Percentiles rank a stretch among this genome's conserved stretches.
Conservation (phyloP, 2,329 filamentous ascomycete species). For the Rutstroemia sp. region DNA sequence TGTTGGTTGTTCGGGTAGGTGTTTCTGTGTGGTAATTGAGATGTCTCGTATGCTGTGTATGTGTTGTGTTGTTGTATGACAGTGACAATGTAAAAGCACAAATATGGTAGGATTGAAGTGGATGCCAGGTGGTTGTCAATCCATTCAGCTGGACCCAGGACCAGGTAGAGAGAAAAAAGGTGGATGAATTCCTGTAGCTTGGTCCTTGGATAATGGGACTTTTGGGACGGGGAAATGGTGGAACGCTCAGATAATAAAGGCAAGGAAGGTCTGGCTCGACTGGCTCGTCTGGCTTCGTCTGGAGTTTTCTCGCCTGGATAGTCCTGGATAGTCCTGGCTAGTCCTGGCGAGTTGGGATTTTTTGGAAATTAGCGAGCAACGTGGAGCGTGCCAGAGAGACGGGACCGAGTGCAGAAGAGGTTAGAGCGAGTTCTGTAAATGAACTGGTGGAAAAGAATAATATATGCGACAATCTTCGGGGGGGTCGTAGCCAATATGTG, state of each 20-base stretch:
- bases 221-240: no score
- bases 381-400: conserved; percentile 5
- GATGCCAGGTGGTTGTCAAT: neutral
- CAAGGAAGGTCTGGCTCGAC: no score
- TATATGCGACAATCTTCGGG: neutral
- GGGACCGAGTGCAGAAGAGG: neutral
- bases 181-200: no score
- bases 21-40: neutral
- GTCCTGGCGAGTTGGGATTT: neutral
- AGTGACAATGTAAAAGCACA: neutral
- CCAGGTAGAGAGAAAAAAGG: neutral
- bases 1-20: neutral
- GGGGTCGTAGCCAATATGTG: no score
- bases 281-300: no score
- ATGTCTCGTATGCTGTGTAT: neutral
- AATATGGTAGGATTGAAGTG: neutral
- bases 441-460: neutral
- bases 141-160: neutral
- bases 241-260: no score
- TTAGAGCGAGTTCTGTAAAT: neutral
- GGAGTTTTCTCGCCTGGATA: no score
- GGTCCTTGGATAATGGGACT: no score
- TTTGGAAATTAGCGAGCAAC: conserved; percentile 8
- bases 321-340: no score
- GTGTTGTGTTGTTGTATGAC: neutral